Evolutionary conservation across 2,329 filamentous ascomycete genomes (phyloP).

Genomic region (Nannizziopsis barbatae): DNA sequence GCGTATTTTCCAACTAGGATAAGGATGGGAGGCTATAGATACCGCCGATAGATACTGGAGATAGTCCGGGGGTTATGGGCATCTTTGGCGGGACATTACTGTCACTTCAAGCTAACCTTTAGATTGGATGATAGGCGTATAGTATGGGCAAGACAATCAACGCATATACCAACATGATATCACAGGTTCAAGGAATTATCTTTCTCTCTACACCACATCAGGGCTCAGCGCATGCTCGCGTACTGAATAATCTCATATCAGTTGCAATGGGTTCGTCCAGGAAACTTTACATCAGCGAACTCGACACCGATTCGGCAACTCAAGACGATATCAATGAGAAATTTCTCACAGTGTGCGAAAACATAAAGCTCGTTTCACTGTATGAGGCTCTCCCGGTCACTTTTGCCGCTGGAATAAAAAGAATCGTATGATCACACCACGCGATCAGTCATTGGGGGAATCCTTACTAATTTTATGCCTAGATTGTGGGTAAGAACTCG

Average conservation of each 20-base stretch:
- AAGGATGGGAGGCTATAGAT: too few relatives aligned
- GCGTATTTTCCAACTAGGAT: too few relatives aligned
- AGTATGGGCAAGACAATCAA: conserved; percentile 12
- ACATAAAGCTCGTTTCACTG: conserved; percentile 34
- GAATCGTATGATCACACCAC: conserved; percentile 4
- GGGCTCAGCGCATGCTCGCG: conserved; percentile 16
- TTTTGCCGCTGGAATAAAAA: conserved; percentile 13
- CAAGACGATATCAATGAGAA: conserved; percentile 34
- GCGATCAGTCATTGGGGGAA: not conserved
- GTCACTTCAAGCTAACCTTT: too few relatives aligned
- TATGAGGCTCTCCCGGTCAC: conserved; percentile 32
- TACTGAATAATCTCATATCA: conserved; percentile 23
- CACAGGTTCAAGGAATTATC: conserved; percentile 9
- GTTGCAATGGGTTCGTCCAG: conserved; percentile 18
- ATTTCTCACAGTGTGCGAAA: conserved; percentile 32
- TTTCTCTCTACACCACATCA: conserved; percentile 23
- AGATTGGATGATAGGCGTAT: conserved; percentile 11
- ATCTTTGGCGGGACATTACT: too few relatives aligned
- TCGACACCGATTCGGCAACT: conserved; percentile 27
- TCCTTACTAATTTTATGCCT: not conserved
- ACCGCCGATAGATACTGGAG: too few relatives aligned
- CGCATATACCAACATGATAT: conserved; percentile 10
- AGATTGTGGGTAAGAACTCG: conserved; percentile 31
- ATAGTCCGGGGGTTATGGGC: too few relatives aligned
- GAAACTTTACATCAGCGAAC: conserved; percentile 32